phyloP scores from a whole-genome alignment of 495 filamentous ascomycete species.

The Aspergillus biplanus region DNA sequence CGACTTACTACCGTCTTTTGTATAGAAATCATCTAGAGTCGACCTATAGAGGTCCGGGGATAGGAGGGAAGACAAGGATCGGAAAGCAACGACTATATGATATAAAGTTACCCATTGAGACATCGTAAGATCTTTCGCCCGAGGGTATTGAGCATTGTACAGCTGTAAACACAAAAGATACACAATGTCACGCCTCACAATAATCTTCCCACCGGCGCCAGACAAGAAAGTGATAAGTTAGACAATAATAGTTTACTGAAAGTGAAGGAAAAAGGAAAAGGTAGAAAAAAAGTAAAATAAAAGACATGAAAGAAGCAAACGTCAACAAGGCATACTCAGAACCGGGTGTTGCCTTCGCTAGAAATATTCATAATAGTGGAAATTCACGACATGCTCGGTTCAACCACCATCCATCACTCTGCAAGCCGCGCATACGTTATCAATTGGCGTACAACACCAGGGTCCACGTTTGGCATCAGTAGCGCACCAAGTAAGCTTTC shows the following conservation, averaged over 20 bases:
- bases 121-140: conserved; percentile 38
- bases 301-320: conserved; percentile 37
- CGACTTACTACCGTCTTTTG: background rate
- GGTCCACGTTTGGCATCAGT: conserved; percentile 62
- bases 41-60: background rate
- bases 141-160: conserved; percentile 54
- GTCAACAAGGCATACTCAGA: conserved; percentile 31
- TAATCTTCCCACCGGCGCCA: conserved; percentile 35
- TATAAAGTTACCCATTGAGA: conserved; percentile 29
- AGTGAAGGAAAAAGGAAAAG: conserved; percentile 21
- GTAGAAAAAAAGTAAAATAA: conserved; percentile 22
- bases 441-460: conserved; percentile 69
- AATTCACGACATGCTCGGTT: conserved; percentile 29
- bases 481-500: conserved; percentile 73
- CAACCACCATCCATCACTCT: conserved; percentile 28
- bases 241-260: conserved; percentile 29
- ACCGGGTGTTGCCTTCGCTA: conserved; percentile 23
- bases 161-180: conserved; percentile 31
- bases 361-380: conserved; percentile 27
- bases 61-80: background rate
- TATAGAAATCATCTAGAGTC: background rate
- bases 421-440: conserved; percentile 71
- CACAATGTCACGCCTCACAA: conserved; percentile 42
- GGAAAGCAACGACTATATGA: conserved; percentile 13
- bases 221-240: conserved; percentile 25